Evolutionary conservation across 768 basidiomycete genomes (phyloP), one percentile per base, ranked within the genome.

Genomic region (Grammothele lineata): DNA sequence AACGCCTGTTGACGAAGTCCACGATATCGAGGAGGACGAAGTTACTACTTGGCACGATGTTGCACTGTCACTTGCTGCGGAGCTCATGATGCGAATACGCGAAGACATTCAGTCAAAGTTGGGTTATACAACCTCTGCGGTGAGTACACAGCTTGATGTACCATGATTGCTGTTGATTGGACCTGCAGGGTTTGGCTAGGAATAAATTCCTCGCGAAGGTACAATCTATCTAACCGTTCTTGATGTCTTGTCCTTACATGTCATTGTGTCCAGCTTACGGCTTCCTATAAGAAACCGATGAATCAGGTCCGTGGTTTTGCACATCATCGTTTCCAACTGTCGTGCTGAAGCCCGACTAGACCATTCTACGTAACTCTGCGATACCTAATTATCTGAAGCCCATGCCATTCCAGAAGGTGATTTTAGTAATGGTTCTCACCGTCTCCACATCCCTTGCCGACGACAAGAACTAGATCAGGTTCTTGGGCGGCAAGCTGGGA

Each of bases 161-260:
- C 33, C 5, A 5, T n/a, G n/a, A 7, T 3, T 44, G 22, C 34
- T n/a, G 18, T 5, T 9, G 12, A 14, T 9, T 40, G 23, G 14
- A 18, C 11, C 10, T 12, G 3, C 26, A 93, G 91, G 93, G 93
- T 1, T 83, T 97, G 47, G 81, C 91, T 12, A 76, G 92, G 59
- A 97, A 95, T 61, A 96, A 97, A 64, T 94, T 94, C 57, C 73
- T 98, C 21, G 89, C 96, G 0, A 99, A 99, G 77, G 92, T 25
- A 4, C 45, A 40, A 8, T 17, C 15, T 19, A 7, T 36, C n/a
- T 17, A 9, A n/a, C 27, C 14, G 27, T 30, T 7, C 27, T 7
- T 7, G 27, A 30, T 30, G 27, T 7, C 27, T 8, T 8, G 35
- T 32, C 9, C 35, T 36, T 7, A 36, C 9, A 36, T 14, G 8